Base-by-base conservation (phyloP, 768 basidiomycete species). In the Tephrocybe sp. region DNA sequence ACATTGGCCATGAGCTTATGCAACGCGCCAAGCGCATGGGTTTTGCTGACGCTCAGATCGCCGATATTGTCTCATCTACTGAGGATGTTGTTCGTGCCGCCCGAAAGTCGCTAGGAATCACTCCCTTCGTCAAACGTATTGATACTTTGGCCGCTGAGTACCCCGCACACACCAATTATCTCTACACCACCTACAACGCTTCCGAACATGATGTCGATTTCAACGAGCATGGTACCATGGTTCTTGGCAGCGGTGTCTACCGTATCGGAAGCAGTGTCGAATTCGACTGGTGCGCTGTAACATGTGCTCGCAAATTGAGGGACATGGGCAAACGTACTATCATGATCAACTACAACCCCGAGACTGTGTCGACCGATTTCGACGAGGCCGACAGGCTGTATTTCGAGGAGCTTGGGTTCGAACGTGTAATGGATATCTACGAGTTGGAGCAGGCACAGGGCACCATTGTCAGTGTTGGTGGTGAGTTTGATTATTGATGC, bases 241-340 rank as follows among this genome's bases (percentile, higher is more conserved):
- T 99, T 19, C 84, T 98, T 19, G 97, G 97, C 21, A 91, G 88
- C 52, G 97, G 97, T 59, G 97, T 99, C 18, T 98, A 99, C 72
- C 87, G 97, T 52, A 98, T 99, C 58, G 97, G 97, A 39, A 92
- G 89, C 68, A 94, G 91, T 56, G 97, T 99, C 63, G 97, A 99
- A 75, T 99, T 99, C 65, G 97, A 99, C 67, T 99, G 97, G 97
- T 99, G 97, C 66, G 95, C 97, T n/a, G 97, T 99, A 33, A 97
- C 95, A 1, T 98, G 94, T 66, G 93, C 94, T 12, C 79, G 97
- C 52, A 88, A 88, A 65, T 81, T 99, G 47, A 80, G 94, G 61
- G 83, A 88, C 56, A 90, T 93, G 81, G 94, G 94, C 66, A 87
- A 89, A 64, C 84, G 84, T 70, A 97, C 97, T 37, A 85, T 99